Evolutionary conservation across 495 filamentous ascomycete genomes (phyloP), one percentile per base, ranked within the genome.

Genomic region (Tetracladium marchalianum): DNA sequence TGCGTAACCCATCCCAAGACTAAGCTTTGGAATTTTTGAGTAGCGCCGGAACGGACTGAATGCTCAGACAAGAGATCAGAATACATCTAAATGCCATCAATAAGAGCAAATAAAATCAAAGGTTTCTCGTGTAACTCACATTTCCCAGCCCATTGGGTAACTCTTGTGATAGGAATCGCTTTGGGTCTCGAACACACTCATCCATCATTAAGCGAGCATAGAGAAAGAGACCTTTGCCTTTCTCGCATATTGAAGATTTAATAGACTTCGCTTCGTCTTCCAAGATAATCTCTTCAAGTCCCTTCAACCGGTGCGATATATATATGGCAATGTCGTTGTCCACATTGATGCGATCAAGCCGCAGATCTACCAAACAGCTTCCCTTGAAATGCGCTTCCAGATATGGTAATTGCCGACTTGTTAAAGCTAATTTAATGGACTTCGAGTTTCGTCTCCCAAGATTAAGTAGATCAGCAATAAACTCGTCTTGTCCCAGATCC

Each of bases 1-100:
- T 74, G 71, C 0, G 69, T 76, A 13, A 67, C 63, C 52, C 60
- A 67, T 42, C 66, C 61, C 7, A 76, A 47, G 11, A 76, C 56
- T 4, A 66, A 48, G 7, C 62, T 41, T 53, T 75, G 72, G 31
- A 68, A 48, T 6, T 65, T 57, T 13, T 52, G 33, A 5, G 61
- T 49, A 1, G 69, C 55, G 15, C 57, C 58, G 12, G 65, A 63
- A 12, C 57, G 49, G 7, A 35, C 39, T 11, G 62, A 47, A 38
- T 75, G 68, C 13, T 72, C 63, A 9, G 35, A 41, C 0, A 75
- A 54, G 4, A 75, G 46, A 12, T 62, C 44, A 9, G 54, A 59
- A 41, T 75, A 75, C 65, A 76, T 69, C 22, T 27, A 27, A 7
- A 3, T 3, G 3, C 22, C 7, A 27, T 27, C 22, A 27, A 7